These are phyloP conservation scores for Yamadazyma spencermartinsiae DNA, from an alignment of 1,139 yeast genomes.

Conservation along the genomic window DNA sequence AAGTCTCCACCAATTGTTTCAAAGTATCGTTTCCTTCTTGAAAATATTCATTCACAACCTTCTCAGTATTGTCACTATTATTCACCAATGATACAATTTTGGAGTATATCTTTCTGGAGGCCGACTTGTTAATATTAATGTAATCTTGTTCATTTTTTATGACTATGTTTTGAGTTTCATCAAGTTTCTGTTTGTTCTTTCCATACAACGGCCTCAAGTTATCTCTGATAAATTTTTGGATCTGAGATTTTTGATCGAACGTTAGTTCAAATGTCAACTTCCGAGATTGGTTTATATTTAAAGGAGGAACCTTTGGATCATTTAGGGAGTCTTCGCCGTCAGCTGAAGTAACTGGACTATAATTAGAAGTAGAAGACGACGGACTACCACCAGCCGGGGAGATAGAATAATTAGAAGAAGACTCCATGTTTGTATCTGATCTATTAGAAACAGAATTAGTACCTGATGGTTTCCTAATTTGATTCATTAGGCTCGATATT, in stretches of 20 bases:
- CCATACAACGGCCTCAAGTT: constrained; percentile 50
- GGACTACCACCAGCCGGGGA: constrained; percentile 15
- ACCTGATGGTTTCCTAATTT: constrained; percentile 20
- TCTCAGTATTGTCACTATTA: constrained; percentile 6
- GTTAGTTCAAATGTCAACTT: constrained; percentile 23
- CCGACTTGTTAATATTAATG: constrained; percentile 35
- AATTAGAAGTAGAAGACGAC: constrained; percentile 9
- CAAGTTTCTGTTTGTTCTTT: constrained; percentile 18
- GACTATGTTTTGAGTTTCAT: constrained; percentile 7
- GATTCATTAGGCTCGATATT: constrained; percentile 28
- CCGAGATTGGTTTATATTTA: neutral
- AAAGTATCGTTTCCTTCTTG: constrained; percentile 18
- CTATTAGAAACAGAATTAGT: constrained; percentile 2
- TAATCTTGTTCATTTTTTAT: constrained; percentile 32
- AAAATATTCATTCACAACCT: constrained; percentile 20
- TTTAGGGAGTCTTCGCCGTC: constrained; percentile 9
- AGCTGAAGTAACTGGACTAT: constrained; percentile 11
- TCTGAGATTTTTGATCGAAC: constrained; percentile 45
- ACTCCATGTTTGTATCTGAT: constrained; percentile 4
- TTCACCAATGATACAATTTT: constrained; percentile 9
- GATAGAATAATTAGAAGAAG: constrained; percentile 8
- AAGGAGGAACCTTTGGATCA: constrained; percentile 1
- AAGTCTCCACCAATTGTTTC: constrained; percentile 23
- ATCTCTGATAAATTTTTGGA: constrained; percentile 55
- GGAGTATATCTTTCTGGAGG: constrained; percentile 49